Evolutionary conservation across 1,284 basidiomycete genomes (phyloP).

Genomic region (Sanguinoderma infundibulare): DNA sequence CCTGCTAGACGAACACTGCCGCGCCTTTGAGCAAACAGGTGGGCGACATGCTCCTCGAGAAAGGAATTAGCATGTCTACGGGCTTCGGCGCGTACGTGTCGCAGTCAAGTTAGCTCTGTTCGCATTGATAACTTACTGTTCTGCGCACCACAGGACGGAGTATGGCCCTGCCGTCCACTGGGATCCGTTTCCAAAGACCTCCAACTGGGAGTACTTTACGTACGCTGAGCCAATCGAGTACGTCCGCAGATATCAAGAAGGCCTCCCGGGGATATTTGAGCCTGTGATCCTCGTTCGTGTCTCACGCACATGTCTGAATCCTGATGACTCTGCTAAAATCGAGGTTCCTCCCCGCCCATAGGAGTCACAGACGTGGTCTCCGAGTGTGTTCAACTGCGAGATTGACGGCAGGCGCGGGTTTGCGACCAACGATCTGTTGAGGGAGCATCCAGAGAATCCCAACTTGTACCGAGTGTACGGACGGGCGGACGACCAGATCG

Average conservation of each 20-base stretch:
- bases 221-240: conserved; percentile 18
- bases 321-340: no score
- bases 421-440: conserved; percentile 46
- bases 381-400: conserved; percentile 34
- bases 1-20: conserved; percentile 35
- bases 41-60: conserved; percentile 30
- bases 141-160: no score
- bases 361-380: conserved; percentile 19
- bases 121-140: no score
- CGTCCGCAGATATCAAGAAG: conserved; percentile 27
- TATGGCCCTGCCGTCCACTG: no score
- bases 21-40: conserved; percentile 35
- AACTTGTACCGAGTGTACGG: conserved; percentile 50
- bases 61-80: conserved; percentile 31
- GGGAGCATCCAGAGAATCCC: conserved; percentile 48
- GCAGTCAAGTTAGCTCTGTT: no score
- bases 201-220: conserved; percentile 35
- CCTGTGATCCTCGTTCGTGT: conserved; percentile 28
- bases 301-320: no score
- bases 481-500: conserved; percentile 55
- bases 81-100: conserved; percentile 37
- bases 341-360: no score
- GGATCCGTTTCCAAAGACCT: no score
- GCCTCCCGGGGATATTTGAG: conserved; percentile 27
- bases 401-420: conserved; percentile 38